Evolutionary conservation across 2,329 filamentous ascomycete genomes (phyloP).

Genomic region (Dothistroma pini): DNA sequence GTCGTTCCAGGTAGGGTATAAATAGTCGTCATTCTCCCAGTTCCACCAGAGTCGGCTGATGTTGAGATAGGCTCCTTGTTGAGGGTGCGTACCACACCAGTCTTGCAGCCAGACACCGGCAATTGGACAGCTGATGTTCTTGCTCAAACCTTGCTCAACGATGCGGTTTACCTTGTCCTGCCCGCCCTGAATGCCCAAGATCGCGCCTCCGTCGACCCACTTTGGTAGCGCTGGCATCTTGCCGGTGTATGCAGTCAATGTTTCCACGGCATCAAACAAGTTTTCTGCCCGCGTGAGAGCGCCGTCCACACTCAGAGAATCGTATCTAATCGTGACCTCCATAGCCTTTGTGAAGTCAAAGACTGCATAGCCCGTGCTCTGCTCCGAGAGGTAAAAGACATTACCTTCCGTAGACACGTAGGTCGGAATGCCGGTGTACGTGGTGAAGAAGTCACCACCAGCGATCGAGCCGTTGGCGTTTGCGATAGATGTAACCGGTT

Average conservation of each 20-base stretch:
- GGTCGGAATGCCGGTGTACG: slow-evolving; percentile 35
- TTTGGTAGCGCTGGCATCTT: slow-evolving; percentile 34
- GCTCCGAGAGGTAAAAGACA: slow-evolving; percentile 32
- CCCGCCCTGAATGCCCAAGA: slow-evolving; percentile 39
- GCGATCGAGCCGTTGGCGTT: slow-evolving; percentile 28
- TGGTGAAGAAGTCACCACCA: slow-evolving; percentile 35
- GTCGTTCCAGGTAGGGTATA: slow-evolving; percentile 37
- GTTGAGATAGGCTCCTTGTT: slow-evolving; percentile 35
- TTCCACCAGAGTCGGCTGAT: slow-evolving; percentile 41
- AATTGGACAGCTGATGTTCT: slow-evolving; percentile 31
- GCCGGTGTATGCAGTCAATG: slow-evolving; percentile 36
- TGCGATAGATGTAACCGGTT: slow-evolving; percentile 26
- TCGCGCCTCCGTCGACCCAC: slow-evolving; percentile 33
- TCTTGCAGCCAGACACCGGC: slow-evolving; percentile 39
- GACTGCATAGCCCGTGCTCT: slow-evolving; percentile 34
- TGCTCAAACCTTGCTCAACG: slow-evolving; percentile 30
- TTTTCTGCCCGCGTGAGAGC: slow-evolving; percentile 23
- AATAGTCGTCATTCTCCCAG: slow-evolving; percentile 36
- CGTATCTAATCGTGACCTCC: slow-evolving; percentile 25
- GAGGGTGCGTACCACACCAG: slow-evolving; percentile 37
- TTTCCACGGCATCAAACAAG: slow-evolving; percentile 35
- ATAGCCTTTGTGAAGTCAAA: slow-evolving; percentile 32
- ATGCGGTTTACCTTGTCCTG: slow-evolving; percentile 37
- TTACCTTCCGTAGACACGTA: slow-evolving; percentile 34
- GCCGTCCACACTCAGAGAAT: slow-evolving; percentile 26